Percentiles rank a stretch among this genome's conserved stretches.
Evolutionary conservation across 345 rosid genomes (phyloP).

Genomic region (Abelmoschus esculentus): DNA sequence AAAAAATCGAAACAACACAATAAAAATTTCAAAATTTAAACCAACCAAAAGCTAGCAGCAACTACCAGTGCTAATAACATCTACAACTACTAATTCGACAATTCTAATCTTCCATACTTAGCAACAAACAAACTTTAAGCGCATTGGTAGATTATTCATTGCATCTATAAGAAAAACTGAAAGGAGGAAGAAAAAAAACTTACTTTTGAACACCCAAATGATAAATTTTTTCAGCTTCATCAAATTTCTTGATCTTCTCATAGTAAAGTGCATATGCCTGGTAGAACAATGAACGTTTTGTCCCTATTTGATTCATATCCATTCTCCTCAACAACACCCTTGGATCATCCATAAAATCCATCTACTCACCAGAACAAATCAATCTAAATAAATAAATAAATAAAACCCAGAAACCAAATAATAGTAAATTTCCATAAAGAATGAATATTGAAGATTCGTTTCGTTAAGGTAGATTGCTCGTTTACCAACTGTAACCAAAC

Average conservation of each 20-base stretch:
- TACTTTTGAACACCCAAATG: conserved; percentile 76
- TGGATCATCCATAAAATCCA: conserved; percentile 93
- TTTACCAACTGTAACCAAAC: conserved; percentile 90
- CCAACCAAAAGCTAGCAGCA: background rate
- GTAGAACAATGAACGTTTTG: conserved; percentile 60
- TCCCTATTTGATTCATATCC: conserved; percentile 71
- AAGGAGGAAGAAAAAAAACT: conserved; percentile 13
- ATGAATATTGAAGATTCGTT: too few relatives aligned
- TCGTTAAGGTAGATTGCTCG: conserved; percentile 6
- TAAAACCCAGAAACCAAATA: conserved; percentile 3
- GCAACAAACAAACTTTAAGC: background rate
- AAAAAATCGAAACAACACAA: too few relatives aligned
- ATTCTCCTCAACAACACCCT: conserved; percentile 51
- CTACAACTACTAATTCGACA: background rate
- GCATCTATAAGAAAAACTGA: too few relatives aligned
- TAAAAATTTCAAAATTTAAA: background rate
- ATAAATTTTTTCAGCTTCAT: conserved; percentile 85
- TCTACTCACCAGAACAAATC: conserved; percentile 36
- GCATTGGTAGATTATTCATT: background rate
- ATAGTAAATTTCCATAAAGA: background rate
- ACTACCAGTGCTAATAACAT: background rate
- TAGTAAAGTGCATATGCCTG: conserved; percentile 86
- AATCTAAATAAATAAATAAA: background rate
- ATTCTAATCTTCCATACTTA: background rate
- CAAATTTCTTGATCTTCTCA: conserved; percentile 76